A percentile compares a stretch with the other conserved stretches of the same genome.
Conservation (phyloP, 192 early-diverging fungal species). For the Gigaspora rosea region DNA sequence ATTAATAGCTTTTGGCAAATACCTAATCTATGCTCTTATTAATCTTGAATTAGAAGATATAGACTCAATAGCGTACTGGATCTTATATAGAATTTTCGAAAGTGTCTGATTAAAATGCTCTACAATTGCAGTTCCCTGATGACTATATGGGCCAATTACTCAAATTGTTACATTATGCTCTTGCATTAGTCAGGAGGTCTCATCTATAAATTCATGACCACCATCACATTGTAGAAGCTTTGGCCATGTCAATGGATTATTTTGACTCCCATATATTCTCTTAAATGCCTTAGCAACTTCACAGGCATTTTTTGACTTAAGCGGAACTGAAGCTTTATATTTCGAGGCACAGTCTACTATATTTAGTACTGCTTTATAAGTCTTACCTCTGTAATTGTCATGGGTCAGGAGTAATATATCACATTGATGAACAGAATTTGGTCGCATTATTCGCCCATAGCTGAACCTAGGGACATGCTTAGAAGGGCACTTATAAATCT, state of each 20-base stretch:
- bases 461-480: too few relatives aligned
- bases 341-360: too few relatives aligned
- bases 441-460: too few relatives aligned
- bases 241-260: too few relatives aligned
- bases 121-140: not conserved
- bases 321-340: not conserved
- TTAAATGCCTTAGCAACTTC: not conserved
- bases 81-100: not conserved
- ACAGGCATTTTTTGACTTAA: not conserved
- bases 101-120: not conserved
- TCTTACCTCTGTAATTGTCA: too few relatives aligned
- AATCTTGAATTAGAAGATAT: not conserved
- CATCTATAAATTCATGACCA: too few relatives aligned
- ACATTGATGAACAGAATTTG: too few relatives aligned
- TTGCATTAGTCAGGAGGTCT: not conserved
- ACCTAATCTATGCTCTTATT: too few relatives aligned
- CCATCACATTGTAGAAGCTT: too few relatives aligned
- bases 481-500: too few relatives aligned
- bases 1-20: not conserved
- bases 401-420: too few relatives aligned
- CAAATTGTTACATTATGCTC: conserved; percentile 13
- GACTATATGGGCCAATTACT: not conserved
- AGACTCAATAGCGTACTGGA: conserved; percentile 3
- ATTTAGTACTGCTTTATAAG: too few relatives aligned
- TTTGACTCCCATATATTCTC: not conserved